phyloP scores from a whole-genome alignment of 2,329 filamentous ascomycete genomes.

The Beauveria scarabaeidicola region DNA sequence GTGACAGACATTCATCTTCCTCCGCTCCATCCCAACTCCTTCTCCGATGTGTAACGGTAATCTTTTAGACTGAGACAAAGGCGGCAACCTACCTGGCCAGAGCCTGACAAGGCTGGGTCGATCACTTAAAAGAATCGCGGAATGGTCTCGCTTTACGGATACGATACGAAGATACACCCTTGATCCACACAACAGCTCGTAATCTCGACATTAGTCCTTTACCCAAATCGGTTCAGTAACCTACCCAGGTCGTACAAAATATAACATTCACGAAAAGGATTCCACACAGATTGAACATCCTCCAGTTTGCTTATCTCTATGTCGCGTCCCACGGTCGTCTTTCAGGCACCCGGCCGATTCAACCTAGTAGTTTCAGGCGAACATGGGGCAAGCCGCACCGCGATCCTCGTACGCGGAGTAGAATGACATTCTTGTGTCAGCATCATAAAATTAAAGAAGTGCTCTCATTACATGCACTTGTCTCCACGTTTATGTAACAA shows the following conservation, averaged over 20 bases:
- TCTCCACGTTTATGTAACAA: not conserved
- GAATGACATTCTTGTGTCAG: too few species aligned
- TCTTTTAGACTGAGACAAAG: not conserved
- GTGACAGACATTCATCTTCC: not conserved
- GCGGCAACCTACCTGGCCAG: not conserved
- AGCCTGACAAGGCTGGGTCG: not conserved
- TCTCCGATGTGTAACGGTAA: not conserved
- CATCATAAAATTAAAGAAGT: too few species aligned
- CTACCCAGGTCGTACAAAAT: not conserved
- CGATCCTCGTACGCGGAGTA: too few species aligned
- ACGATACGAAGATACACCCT: constrained; percentile 4
- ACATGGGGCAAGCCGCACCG: too few species aligned
- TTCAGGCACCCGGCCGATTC: not conserved
- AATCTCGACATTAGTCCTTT: not conserved
- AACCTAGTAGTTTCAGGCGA: not conserved
- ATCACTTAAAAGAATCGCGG: not conserved
- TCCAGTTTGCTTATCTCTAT: not conserved
- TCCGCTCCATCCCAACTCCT: not conserved
- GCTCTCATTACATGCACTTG: not conserved
- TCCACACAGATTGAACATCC: not conserved
- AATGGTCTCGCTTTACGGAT: not conserved
- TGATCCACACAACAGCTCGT: constrained; percentile 2
- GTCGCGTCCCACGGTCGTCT: not conserved
- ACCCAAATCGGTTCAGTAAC: not conserved
- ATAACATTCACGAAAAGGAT: not conserved